A percentile compares a stretch with the other conserved stretches of the same genome.
Evolutionary conservation across 1,284 basidiomycete genomes (phyloP).

Genomic region (Coniferiporia weirii): DNA sequence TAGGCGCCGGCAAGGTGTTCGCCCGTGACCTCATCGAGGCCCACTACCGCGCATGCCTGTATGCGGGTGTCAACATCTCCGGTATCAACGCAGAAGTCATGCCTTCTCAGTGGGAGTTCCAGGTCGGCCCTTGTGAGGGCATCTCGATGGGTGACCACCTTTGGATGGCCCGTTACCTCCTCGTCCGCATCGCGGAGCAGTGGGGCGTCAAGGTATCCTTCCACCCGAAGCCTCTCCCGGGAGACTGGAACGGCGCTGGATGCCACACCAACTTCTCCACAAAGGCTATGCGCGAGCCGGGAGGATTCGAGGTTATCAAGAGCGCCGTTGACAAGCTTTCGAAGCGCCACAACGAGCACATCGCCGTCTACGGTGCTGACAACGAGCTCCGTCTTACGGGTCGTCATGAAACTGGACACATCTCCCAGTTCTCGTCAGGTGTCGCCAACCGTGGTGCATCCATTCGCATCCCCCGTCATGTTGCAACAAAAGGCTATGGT

Average conservation of each 20-base stretch:
- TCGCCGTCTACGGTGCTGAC: constrained; percentile 95
- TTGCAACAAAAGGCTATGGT: constrained; percentile 87
- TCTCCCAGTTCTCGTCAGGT: constrained; percentile 88
- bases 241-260: constrained; percentile 99
- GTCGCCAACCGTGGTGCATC: constrained; percentile 97
- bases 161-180: constrained; percentile 94
- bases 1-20: constrained; percentile 94
- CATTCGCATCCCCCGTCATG: constrained; percentile 92
- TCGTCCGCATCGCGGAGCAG: constrained; percentile 92
- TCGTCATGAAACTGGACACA: constrained; percentile 95
- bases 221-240: constrained; percentile 98
- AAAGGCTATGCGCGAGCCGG: constrained; percentile 85
- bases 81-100: constrained; percentile 99
- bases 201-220: constrained; percentile 98
- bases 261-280: constrained; percentile 96
- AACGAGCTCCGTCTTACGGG: constrained; percentile 94
- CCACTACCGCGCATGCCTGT: constrained; percentile 96
- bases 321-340: constrained; percentile 88
- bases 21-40: constrained; percentile 99
- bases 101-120: constrained; percentile 99
- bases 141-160: constrained; percentile 99
- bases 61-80: constrained; percentile 96
- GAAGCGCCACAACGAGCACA: constrained; percentile 85
- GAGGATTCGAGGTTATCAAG: constrained; percentile 93
- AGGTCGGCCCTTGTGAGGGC: constrained; percentile 96